Percentiles rank a stretch among this genome's conserved stretches.
Conservation (phyloP, 1,139 yeast species). For the Pichia sp. region DNA sequence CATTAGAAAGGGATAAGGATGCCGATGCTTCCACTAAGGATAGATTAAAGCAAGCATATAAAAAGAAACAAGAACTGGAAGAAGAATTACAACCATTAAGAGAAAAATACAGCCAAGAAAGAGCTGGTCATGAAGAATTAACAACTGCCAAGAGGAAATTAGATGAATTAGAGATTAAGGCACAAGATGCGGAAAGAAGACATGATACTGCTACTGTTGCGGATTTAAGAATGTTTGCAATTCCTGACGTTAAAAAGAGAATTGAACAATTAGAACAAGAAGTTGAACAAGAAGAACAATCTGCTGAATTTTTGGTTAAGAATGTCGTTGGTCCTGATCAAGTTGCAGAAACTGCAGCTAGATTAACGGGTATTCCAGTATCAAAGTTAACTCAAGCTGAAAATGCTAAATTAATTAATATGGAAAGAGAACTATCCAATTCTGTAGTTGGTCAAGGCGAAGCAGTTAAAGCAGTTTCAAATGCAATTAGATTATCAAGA, state of each 20-base stretch:
- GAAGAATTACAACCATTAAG: conserved; percentile 83
- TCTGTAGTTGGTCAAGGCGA: conserved; percentile 94
- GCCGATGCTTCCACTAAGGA: conserved; percentile 85
- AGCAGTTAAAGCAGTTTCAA: conserved; percentile 93
- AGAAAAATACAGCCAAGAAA: conserved; percentile 81
- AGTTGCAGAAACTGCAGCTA: conserved; percentile 95
- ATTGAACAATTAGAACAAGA: conserved; percentile 68
- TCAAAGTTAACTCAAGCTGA: conserved; percentile 92
- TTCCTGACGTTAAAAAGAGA: conserved; percentile 80
- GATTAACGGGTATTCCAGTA: conserved; percentile 98
- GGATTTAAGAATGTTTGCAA: conserved; percentile 92
- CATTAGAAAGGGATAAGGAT: conserved; percentile 91
- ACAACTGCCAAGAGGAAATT: conserved; percentile 83
- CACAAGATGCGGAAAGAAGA: conserved; percentile 94
- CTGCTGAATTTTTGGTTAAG: conserved; percentile 63
- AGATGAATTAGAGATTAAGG: conserved; percentile 89
- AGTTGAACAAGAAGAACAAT: conserved; percentile 61
- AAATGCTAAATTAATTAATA: conserved; percentile 83
- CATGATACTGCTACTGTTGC: conserved; percentile 94
- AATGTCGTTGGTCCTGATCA: conserved; percentile 92
- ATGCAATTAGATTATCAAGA: conserved; percentile 86
- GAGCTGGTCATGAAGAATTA: conserved; percentile 85
- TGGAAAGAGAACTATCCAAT: conserved; percentile 80
- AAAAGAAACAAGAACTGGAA: conserved; percentile 74
- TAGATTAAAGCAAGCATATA: conserved; percentile 70